phyloP scores from a whole-genome alignment of 225 moss, liverwort and hornwort genomes.

The Polytrichum commune region DNA sequence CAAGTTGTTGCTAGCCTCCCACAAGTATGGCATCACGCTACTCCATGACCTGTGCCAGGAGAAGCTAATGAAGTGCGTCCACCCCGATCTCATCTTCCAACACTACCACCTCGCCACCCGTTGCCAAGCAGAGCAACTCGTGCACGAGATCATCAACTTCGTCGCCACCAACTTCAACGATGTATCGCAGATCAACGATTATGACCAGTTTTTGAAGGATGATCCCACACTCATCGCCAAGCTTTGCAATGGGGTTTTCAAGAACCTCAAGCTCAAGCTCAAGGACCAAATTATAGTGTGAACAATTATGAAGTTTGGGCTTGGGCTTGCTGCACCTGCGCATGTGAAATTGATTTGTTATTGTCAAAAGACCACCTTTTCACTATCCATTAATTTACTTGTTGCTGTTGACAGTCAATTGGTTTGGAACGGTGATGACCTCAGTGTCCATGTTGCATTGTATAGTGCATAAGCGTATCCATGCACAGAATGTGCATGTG shows the following conservation, averaged over 20 bases:
- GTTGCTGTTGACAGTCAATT: no score
- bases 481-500: no score
- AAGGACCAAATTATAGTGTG: neutral
- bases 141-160: conserved; percentile 27
- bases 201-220: conserved; percentile 35
- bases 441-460: no score
- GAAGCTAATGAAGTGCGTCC: conserved; percentile 31
- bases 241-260: conserved; percentile 34
- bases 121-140: conserved; percentile 25
- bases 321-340: no score
- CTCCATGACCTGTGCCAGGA: conserved; percentile 37
- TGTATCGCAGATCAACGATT: conserved; percentile 33
- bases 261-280: conserved; percentile 21
- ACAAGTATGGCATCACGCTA: conserved; percentile 23
- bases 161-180: conserved; percentile 31
- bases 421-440: no score
- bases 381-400: neutral
- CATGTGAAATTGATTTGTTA: no score
- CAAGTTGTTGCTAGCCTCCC: conserved; percentile 14
- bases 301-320: no score
- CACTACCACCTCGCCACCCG: conserved; percentile 34
- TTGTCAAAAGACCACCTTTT: no score
- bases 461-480: no score
- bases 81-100: conserved; percentile 26
- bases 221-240: conserved; percentile 21